Evolutionary conservation across 2,329 filamentous ascomycete species (phyloP).

Genomic region (Aspergillus novoparasiticus): DNA sequence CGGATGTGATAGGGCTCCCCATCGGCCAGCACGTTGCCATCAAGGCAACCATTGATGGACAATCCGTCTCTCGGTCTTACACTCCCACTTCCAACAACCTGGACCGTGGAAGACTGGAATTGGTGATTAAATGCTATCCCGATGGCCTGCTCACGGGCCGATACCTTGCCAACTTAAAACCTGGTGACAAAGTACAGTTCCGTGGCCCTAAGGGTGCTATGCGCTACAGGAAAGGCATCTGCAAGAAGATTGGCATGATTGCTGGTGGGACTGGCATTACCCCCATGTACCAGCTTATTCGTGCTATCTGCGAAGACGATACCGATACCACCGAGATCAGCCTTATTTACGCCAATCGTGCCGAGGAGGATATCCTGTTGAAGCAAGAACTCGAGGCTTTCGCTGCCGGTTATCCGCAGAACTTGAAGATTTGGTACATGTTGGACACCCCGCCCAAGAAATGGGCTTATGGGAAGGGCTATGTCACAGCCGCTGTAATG

Average conservation of each 20-base stretch:
- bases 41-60: slow-evolving; percentile 49
- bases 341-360: too few species aligned
- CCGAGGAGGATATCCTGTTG: too few species aligned
- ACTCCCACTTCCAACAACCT: slow-evolving; percentile 48
- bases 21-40: slow-evolving; percentile 61
- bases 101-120: slow-evolving; percentile 35
- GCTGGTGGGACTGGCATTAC: too few species aligned
- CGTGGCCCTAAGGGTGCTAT: slow-evolving; percentile 42
- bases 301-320: too few species aligned
- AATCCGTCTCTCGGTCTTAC: slow-evolving; percentile 55
- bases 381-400: slow-evolving; percentile 56
- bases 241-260: too few species aligned
- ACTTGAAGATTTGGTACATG: slow-evolving; percentile 60
- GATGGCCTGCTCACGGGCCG: slow-evolving; percentile 35
- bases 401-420: slow-evolving; percentile 53
- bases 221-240: slow-evolving; percentile 32
- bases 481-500: slow-evolving; percentile 56
- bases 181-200: slow-evolving; percentile 36
- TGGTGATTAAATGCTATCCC: slow-evolving; percentile 40
- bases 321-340: too few species aligned
- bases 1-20: slow-evolving; percentile 55
- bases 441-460: slow-evolving; percentile 50
- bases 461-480: slow-evolving; percentile 55
- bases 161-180: slow-evolving; percentile 31
- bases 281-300: too few species aligned